A percentile compares a stretch with the other conserved stretches of the same genome.
Conservation (phyloP, 495 filamentous ascomycete species). For the Geoglossum glabrum region DNA sequence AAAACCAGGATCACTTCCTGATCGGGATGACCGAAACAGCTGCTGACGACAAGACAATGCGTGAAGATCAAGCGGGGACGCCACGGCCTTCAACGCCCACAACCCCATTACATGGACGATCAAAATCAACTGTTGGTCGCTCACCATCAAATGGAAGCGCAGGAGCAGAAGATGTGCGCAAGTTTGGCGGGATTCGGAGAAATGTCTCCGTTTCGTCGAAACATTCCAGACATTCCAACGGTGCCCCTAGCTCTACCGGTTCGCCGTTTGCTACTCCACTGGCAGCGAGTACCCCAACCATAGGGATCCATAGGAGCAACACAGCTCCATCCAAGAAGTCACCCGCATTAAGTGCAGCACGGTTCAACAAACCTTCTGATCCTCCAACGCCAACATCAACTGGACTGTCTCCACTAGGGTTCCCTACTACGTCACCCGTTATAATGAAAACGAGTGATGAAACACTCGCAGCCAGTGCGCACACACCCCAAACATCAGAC, state of each 20-base stretch:
- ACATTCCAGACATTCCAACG: slow-evolving; percentile 51
- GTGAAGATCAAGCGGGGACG: slow-evolving; percentile 52
- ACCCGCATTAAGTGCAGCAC: slow-evolving; percentile 40
- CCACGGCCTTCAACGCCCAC: slow-evolving; percentile 28
- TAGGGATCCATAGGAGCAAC: slow-evolving; percentile 75
- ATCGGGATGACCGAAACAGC: slow-evolving; percentile 89
- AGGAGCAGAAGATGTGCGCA: slow-evolving; percentile 67
- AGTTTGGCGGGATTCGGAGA: slow-evolving; percentile 53
- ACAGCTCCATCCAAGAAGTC: slow-evolving; percentile 89
- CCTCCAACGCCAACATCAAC: slow-evolving; percentile 16
- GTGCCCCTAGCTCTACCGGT: slow-evolving; percentile 41
- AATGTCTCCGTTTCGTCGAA: slow-evolving; percentile 59
- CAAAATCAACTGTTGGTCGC: slow-evolving; percentile 40
- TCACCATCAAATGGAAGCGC: slow-evolving; percentile 75
- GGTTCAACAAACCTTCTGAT: slow-evolving; percentile 19
- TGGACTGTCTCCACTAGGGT: not conserved
- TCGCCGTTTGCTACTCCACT: slow-evolving; percentile 16
- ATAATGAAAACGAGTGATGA: not conserved
- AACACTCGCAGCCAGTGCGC: not conserved
- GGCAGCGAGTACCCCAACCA: slow-evolving; percentile 22
- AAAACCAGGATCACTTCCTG: slow-evolving; percentile 80
- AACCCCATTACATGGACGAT: slow-evolving; percentile 23
- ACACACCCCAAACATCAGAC: not conserved
- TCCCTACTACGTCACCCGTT: not conserved
- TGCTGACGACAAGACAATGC: slow-evolving; percentile 69